Evolutionary conservation across 768 basidiomycete genomes (phyloP).

Genomic region (Cystofilobasidium capitatum): DNA sequence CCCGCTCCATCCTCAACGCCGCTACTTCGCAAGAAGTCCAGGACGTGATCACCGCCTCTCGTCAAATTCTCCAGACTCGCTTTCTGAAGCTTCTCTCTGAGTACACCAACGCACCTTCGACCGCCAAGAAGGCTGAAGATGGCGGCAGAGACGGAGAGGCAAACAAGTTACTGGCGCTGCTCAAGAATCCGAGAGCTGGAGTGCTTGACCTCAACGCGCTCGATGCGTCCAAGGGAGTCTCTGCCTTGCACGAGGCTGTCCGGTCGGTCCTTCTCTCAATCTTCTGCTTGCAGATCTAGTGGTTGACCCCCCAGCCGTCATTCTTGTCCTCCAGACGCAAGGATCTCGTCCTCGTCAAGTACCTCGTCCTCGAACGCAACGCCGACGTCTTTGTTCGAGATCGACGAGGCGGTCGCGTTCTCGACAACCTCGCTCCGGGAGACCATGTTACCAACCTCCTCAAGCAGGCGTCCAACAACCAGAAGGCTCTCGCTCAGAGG

Average conservation of each 20-base stretch:
- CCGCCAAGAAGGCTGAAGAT: slow-evolving; percentile 43
- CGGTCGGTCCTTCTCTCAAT: slow-evolving; percentile 31
- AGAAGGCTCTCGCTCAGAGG: slow-evolving; percentile 19
- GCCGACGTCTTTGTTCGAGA: slow-evolving; percentile 84
- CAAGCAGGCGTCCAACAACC: slow-evolving; percentile 46
- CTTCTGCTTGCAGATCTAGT: background rate
- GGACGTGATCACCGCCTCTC: slow-evolving; percentile 4
- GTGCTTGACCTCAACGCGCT: slow-evolving; percentile 69
- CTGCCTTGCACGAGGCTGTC: slow-evolving; percentile 79
- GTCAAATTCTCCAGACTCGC: slow-evolving; percentile 36
- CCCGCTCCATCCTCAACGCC: slow-evolving; percentile 20
- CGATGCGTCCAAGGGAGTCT: slow-evolving; percentile 61
- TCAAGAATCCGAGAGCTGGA: slow-evolving; percentile 58
- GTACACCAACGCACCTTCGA: slow-evolving; percentile 57
- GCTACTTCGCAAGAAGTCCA: background rate
- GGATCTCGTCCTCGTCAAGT: slow-evolving; percentile 67
- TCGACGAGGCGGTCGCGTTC: slow-evolving; percentile 56
- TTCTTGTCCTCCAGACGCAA: slow-evolving; percentile 43
- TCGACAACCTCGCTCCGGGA: slow-evolving; percentile 52
- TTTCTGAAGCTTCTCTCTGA: slow-evolving; percentile 63
- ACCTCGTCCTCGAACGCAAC: slow-evolving; percentile 66
- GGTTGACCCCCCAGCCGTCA: background rate
- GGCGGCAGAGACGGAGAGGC: slow-evolving; percentile 31
- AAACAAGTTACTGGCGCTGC: slow-evolving; percentile 42
- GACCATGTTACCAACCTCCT: slow-evolving; percentile 69